These are phyloP conservation scores for Aureobasidium leucospermi DNA, from an alignment of 2,329 filamentous ascomycete genomes.

Conservation along the genomic window DNA sequence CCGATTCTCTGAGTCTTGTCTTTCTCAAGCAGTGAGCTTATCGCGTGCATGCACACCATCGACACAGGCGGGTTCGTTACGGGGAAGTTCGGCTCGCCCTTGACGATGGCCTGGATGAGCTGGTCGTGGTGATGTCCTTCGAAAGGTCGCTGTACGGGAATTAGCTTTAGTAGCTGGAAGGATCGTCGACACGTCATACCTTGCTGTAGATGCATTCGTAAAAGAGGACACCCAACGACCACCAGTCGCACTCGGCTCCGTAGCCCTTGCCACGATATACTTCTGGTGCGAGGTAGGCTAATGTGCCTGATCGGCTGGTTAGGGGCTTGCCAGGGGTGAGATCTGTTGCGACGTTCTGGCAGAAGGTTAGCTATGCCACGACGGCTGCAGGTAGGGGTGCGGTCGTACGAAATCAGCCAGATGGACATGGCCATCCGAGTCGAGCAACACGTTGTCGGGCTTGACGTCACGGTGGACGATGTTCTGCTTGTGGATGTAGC, in stretches of 20 bases:
- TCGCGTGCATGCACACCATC: slow-evolving; percentile 79
- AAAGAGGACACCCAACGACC: slow-evolving; percentile 95
- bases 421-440: slow-evolving; percentile 89
- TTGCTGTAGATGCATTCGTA: slow-evolving; percentile 99
- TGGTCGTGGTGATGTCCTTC: slow-evolving; percentile 80
- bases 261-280: slow-evolving; percentile 90
- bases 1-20: slow-evolving; percentile 78
- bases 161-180: neutral
- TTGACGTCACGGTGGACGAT: slow-evolving; percentile 91
- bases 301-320: slow-evolving; percentile 91
- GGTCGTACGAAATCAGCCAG: slow-evolving; percentile 84
- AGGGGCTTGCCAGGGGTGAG: slow-evolving; percentile 73
- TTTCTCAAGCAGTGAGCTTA: slow-evolving; percentile 73
- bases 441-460: slow-evolving; percentile 82
- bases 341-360: slow-evolving; percentile 91
- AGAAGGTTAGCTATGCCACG: neutral
- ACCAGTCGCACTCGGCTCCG: slow-evolving; percentile 89
- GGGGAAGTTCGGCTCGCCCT: slow-evolving; percentile 78
- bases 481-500: slow-evolving; percentile 76
- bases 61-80: slow-evolving; percentile 87
- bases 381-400: neutral
- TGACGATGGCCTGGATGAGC: slow-evolving; percentile 72
- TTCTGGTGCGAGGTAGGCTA: slow-evolving; percentile 92
- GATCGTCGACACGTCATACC: slow-evolving; percentile 44
- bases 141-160: slow-evolving; percentile 67